These are phyloP conservation scores for Dictyostelium intermedium DNA, from an alignment of 78 protist genomes.

Conservation along the genomic window DNA sequence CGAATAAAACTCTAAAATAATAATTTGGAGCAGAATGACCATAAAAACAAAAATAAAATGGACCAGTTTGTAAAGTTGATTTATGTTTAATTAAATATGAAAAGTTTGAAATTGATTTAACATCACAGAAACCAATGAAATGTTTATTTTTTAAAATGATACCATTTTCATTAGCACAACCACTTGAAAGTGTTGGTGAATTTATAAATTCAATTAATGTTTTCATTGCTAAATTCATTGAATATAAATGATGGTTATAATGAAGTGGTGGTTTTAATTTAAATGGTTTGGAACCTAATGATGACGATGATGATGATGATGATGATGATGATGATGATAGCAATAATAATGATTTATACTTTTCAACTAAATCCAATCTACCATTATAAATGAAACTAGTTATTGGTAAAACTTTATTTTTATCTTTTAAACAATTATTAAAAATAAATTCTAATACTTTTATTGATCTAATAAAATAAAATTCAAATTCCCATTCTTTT, in stretches of 20 bases:
- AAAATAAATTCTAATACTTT: neutral
- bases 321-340: too few relatives aligned
- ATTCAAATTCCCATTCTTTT: neutral
- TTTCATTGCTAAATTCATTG: neutral
- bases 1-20: neutral
- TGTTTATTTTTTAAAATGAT: neutral
- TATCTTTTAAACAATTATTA: neutral
- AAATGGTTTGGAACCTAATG: too few relatives aligned
- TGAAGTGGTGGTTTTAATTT: neutral
- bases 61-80: neutral
- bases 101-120: neutral
- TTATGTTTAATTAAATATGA: neutral
- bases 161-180: neutral
- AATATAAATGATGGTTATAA: neutral
- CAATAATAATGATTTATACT: neutral
- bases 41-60: neutral
- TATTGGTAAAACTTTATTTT: neutral
- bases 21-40: neutral
- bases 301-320: too few relatives aligned
- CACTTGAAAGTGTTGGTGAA: neutral
- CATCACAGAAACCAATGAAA: neutral
- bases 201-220: neutral
- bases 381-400: neutral
- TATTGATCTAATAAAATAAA: neutral
- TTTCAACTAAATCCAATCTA: neutral